phyloP scores from a whole-genome alignment of 495 filamentous ascomycete genomes.

The Penicillium nucicola region DNA sequence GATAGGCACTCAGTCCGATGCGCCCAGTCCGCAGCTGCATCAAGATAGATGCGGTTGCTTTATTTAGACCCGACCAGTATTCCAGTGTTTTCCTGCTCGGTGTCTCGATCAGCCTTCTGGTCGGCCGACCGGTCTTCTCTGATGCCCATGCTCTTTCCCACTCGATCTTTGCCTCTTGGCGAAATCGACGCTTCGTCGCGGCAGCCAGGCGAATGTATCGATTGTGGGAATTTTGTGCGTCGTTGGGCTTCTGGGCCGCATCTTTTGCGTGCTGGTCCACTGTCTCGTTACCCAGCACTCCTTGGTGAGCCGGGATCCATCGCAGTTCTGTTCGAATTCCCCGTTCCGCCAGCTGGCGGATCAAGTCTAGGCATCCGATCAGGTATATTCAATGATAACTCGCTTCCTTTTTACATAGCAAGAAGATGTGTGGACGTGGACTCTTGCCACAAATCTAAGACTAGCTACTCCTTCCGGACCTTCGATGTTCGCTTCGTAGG shows the following conservation, averaged over 20 bases:
- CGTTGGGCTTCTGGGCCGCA: neutral
- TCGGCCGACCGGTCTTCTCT: conserved; percentile 2
- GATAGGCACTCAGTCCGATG: too few relatives aligned
- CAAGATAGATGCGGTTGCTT: conserved; percentile 23
- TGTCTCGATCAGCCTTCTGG: conserved; percentile 4
- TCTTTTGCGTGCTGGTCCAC: neutral
- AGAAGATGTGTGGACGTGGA: too few relatives aligned
- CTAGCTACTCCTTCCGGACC: too few relatives aligned
- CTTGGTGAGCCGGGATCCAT: too few relatives aligned
- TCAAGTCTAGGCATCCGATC: too few relatives aligned
- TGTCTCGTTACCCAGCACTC: too few relatives aligned
- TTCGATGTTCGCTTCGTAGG: too few relatives aligned
- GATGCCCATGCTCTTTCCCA: conserved; percentile 2
- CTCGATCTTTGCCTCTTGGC: conserved; percentile 2
- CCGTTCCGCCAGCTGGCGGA: too few relatives aligned
- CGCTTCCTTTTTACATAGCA: too few relatives aligned
- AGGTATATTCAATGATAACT: too few relatives aligned
- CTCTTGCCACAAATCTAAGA: too few relatives aligned
- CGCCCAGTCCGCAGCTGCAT: conserved; percentile 14
- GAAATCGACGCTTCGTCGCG: conserved; percentile 2
- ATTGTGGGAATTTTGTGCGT: neutral
- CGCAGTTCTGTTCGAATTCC: too few relatives aligned
- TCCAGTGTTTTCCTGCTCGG: neutral
- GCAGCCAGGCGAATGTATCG: conserved; percentile 1
- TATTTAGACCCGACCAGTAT: conserved; percentile 5